Base-by-base conservation (phyloP, 345 rosid genomes). In the Ricinus communis region DNA sequence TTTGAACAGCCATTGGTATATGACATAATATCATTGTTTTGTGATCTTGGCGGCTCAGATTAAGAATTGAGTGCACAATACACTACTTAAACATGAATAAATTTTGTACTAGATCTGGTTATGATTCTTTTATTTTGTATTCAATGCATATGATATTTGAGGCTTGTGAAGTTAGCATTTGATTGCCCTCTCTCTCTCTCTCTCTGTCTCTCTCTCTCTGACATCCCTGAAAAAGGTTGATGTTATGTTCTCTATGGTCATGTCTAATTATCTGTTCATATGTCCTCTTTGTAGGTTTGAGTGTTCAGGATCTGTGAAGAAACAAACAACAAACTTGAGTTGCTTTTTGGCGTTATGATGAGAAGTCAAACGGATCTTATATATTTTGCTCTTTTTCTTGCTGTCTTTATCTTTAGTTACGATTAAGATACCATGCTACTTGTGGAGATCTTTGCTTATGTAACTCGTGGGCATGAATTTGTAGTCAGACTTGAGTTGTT, bases 271-370 rank as follows among this genome's bases (percentile, higher is more conserved):
- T 12, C 13, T 24, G 55, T 30, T 52, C 16, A n/a, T 10, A 12
- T 52, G 25, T 12, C 41, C 4, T 52, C 1, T 68, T 41, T 43
- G 63, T 31, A 73, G 76, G 81, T 62, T 62, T 80, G 74, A 80
- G 27, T 7, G 78, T 73, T 1, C 76, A 70, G 28, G 83, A 80
- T 47, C 68, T 73, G 51, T 80, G 73, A 73, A 70, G 69, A 57
- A 59, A 51, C 61, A 10, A 16, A 22, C 22, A 4, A 22, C 31
- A 8, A 25, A 38, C 19, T 62, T 40, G 28, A 59, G 38, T 43
- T n/a, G n/a, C n/a, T n/a, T 55, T 21, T n/a, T 50, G 65, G 21
- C 40, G 30, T 7, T 8, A 18, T 12, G 38, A 18, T 12, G 38
- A 54, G 50, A 47, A 71, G 14, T 70, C 13, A 27, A 52, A n/a